These are phyloP conservation scores for Marasmius tenuissimus DNA, from an alignment of 1,284 basidiomycete genomes.

Conservation along the genomic window DNA sequence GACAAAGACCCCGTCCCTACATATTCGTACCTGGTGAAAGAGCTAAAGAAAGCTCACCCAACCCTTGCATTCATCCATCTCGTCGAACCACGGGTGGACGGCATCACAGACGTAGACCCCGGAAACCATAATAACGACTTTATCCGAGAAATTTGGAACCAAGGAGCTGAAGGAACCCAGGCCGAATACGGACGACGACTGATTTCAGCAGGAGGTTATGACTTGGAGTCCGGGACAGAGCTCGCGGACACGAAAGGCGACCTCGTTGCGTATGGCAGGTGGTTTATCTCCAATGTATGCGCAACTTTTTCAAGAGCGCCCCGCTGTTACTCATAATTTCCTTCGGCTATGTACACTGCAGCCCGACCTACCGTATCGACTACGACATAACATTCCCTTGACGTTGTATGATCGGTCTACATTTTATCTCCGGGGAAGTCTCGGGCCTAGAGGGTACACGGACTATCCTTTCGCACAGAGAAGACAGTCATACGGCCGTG, in stretches of 20 bases:
- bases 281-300: conserved; percentile 6
- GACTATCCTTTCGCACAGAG: conserved; percentile 31
- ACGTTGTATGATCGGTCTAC: conserved; percentile 23
- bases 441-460: conserved; percentile 30
- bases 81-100: conserved; percentile 42
- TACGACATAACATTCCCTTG: conserved; percentile 20
- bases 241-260: conserved; percentile 32
- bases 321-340: background rate
- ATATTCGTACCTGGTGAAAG: conserved; percentile 34
- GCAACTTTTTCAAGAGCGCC: background rate
- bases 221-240: conserved; percentile 30
- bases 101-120: conserved; percentile 8
- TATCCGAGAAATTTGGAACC: conserved; percentile 31
- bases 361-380: background rate
- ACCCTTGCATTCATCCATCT: conserved; percentile 43
- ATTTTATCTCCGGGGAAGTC: conserved; percentile 23
- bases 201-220: conserved; percentile 49
- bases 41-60: conserved; percentile 35
- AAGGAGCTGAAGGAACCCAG: background rate
- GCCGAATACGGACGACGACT: conserved; percentile 31
- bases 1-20: conserved; percentile 45
- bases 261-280: conserved; percentile 46
- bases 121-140: conserved; percentile 34
- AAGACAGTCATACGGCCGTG: too few relatives aligned
- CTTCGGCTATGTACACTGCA: background rate